These are phyloP conservation scores for Cytospora leucostoma DNA, from an alignment of 2,329 filamentous ascomycete genomes.

Conservation along the genomic window DNA sequence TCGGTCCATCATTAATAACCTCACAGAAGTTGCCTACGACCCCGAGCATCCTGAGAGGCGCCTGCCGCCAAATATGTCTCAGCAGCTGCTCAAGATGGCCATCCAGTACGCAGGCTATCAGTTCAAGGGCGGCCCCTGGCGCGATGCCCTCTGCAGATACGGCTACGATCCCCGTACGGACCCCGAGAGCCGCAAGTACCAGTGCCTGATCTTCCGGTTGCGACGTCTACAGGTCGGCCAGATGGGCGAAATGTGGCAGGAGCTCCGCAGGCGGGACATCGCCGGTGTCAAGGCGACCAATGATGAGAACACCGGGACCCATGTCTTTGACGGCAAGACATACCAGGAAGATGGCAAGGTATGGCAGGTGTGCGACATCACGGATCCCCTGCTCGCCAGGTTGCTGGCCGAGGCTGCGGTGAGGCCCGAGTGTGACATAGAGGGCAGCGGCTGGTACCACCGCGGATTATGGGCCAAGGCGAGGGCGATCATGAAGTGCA, in stretches of 20 bases:
- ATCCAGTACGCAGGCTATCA: slow-evolving; percentile 87
- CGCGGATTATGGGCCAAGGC: slow-evolving; percentile 81
- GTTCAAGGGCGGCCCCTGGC: slow-evolving; percentile 90
- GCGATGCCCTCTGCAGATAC: slow-evolving; percentile 82
- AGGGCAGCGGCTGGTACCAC: slow-evolving; percentile 79
- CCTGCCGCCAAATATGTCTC: slow-evolving; percentile 37
- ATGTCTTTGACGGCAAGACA: slow-evolving; percentile 80
- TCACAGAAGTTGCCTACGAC: slow-evolving; percentile 41
- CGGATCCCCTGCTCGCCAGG: slow-evolving; percentile 69
- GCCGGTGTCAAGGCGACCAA: slow-evolving; percentile 34
- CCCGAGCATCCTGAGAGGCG: slow-evolving; percentile 41
- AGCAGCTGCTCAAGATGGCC: slow-evolving; percentile 68
- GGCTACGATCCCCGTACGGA: slow-evolving; percentile 83
- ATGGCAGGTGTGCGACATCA: slow-evolving; percentile 93
- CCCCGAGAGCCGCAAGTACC: slow-evolving; percentile 77
- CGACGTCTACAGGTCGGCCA: slow-evolving; percentile 51
- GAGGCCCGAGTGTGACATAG: slow-evolving; percentile 58
- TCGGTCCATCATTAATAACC: slow-evolving; percentile 74
- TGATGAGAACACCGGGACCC: slow-evolving; percentile 44
- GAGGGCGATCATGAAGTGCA: slow-evolving; percentile 84
- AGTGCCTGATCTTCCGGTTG: slow-evolving; percentile 85
- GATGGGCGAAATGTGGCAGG: slow-evolving; percentile 53
- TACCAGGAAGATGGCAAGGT: slow-evolving; percentile 81
- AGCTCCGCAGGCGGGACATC: slow-evolving; percentile 43
- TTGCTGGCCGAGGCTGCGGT: slow-evolving; percentile 67